phyloP scores from a whole-genome alignment of 257 asterid genomes.

The Voacanga thouarsii region DNA sequence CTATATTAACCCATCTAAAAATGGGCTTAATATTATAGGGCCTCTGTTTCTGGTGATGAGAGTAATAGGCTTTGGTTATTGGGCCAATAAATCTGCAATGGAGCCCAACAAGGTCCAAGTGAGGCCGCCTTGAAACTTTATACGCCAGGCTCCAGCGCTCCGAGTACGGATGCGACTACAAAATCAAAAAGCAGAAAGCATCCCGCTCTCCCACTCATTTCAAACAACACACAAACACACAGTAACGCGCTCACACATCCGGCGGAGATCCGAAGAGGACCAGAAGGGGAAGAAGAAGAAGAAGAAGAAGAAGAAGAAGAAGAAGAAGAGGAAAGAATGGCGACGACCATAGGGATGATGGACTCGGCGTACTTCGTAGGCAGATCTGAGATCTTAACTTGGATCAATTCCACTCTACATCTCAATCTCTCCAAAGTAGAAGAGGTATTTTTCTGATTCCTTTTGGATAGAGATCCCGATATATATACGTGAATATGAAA shows the following conservation, averaged over 20 bases:
- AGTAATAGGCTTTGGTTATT: neutral
- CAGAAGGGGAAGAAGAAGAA: neutral
- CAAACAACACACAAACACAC: slow-evolving; percentile 17
- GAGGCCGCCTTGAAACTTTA: neutral
- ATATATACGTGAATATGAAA: neutral
- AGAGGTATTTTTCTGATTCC: slow-evolving; percentile 47
- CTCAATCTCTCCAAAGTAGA: slow-evolving; percentile 88
- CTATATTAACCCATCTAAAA: too few species aligned
- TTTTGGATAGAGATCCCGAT: neutral
- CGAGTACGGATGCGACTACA: neutral
- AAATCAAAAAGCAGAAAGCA: neutral
- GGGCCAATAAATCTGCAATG: neutral
- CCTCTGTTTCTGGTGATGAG: neutral
- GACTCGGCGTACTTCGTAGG: slow-evolving; percentile 93
- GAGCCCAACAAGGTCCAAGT: neutral
- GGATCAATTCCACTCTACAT: slow-evolving; percentile 85
- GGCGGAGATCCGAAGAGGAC: slow-evolving; percentile 9
- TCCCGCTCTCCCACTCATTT: slow-evolving; percentile 55
- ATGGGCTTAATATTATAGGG: neutral
- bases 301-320: neutral
- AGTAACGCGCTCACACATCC: neutral
- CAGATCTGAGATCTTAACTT: slow-evolving; percentile 74
- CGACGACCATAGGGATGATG: slow-evolving; percentile 77
- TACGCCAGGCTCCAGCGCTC: neutral
- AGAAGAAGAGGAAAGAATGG: slow-evolving; percentile 35